Conservation (phyloP, 2,329 filamentous ascomycete species). For the Ophiocordyceps australis region DNA sequence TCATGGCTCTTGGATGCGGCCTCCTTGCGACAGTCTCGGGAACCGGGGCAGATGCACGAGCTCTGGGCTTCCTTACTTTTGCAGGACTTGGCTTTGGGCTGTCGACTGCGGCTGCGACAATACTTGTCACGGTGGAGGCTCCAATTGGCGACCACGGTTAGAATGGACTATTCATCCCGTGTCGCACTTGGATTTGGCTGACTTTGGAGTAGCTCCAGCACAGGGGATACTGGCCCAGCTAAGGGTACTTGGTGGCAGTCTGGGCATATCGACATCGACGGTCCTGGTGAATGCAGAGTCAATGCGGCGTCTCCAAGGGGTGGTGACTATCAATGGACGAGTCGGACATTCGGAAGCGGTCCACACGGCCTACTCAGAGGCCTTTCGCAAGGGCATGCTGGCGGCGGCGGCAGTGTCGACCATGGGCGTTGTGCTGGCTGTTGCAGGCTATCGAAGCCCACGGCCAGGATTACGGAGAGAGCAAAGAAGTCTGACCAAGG, state of each 20-base stretch:
- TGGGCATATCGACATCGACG: conserved; percentile 34
- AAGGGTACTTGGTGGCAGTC: conserved; percentile 32
- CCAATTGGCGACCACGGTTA: conserved; percentile 26
- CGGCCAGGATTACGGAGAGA: conserved; percentile 3
- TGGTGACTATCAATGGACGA: conserved; percentile 12
- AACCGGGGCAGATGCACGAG: conserved; percentile 19
- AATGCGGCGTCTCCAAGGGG: conserved; percentile 9
- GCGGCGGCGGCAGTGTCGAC: conserved; percentile 22
- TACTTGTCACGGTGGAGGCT: conserved; percentile 22
- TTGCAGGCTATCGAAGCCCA: conserved; percentile 18
- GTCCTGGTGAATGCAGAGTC: conserved; percentile 20
- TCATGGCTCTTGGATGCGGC: conserved; percentile 27
- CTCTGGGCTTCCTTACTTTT: conserved; percentile 29
- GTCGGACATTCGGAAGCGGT: conserved; percentile 11
- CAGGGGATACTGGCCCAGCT: conserved; percentile 33
- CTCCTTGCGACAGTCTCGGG: conserved; percentile 20
- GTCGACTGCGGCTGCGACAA: conserved; percentile 26
- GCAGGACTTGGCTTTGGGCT: conserved; percentile 34
- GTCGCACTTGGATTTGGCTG: no score
- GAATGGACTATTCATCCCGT: conserved; percentile 1
- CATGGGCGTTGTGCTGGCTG: conserved; percentile 18
- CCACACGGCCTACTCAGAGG: conserved; percentile 19
- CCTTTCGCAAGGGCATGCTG: conserved; percentile 27
- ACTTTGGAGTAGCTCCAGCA: conserved; percentile 19
- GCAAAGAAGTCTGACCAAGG: background rate